phyloP scores from a whole-genome alignment of 306 rosid genomes.

The Cicer cuneatum region DNA sequence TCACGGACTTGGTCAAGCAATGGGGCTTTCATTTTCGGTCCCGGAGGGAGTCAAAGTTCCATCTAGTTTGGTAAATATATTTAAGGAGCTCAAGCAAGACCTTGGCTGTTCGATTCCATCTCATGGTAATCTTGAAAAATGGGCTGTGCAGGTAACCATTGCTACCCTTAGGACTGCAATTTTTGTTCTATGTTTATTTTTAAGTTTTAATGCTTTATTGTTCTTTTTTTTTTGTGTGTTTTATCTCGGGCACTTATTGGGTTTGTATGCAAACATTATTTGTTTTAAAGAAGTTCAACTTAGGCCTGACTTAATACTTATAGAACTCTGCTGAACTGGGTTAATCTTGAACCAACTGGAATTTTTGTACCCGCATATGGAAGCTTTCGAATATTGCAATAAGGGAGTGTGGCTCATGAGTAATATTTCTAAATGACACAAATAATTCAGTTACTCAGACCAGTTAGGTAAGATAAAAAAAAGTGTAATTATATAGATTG shows the following conservation, averaged over 20 bases:
- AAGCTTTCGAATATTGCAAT: background rate
- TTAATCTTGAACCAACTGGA: constrained; percentile 12
- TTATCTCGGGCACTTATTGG: background rate
- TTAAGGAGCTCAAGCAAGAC: constrained; percentile 83
- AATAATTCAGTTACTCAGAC: no score
- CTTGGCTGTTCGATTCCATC: constrained; percentile 85
- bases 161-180: background rate
- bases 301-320: background rate
- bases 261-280: background rate
- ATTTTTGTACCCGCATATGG: background rate
- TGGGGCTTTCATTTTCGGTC: constrained; percentile 97
- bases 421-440: constrained; percentile 18
- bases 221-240: background rate
- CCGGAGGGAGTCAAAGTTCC: constrained; percentile 90
- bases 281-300: background rate
- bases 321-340: background rate
- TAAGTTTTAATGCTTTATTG: background rate
- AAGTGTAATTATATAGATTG: background rate
- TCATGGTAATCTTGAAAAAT: constrained; percentile 84
- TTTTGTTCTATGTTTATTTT: background rate
- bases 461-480: background rate
- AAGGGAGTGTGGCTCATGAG: background rate
- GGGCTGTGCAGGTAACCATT: constrained; percentile 82
- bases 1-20: constrained; percentile 98
- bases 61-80: constrained; percentile 83